phyloP scores from a whole-genome alignment of 1,284 basidiomycete species.

The Stereum hirsutum region DNA sequence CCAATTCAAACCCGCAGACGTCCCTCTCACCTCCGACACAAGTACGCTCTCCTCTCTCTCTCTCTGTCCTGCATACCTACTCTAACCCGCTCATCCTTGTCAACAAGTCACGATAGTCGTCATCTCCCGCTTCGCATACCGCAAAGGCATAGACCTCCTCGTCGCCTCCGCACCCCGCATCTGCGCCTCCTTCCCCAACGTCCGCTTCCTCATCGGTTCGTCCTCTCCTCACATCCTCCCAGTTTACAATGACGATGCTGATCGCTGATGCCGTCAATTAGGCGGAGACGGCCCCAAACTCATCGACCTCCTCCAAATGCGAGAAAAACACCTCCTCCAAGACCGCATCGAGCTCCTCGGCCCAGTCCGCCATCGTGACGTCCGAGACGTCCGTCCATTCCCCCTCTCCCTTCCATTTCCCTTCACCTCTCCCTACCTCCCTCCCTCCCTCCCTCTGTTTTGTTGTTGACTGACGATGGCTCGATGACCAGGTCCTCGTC shows the following conservation, averaged over 20 bases:
- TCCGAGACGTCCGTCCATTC: conserved; percentile 53
- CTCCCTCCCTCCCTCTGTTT: too few relatives aligned
- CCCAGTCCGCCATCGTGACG: conserved; percentile 72
- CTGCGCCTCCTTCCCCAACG: conserved; percentile 76
- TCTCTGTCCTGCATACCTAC: conserved; percentile 62
- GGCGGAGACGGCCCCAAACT: conserved; percentile 94
- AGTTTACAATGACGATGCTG: neutral
- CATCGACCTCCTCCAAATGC: conserved; percentile 92
- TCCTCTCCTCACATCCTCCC: conserved; percentile 2
- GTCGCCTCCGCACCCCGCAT: conserved; percentile 89
- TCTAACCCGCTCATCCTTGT: neutral
- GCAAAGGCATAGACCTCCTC: conserved; percentile 95
- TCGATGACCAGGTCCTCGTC: conserved; percentile 55
- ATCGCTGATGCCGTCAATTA: conserved; percentile 18
- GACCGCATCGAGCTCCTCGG: conserved; percentile 90
- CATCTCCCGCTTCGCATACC: conserved; percentile 90
- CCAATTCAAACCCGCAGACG: conserved; percentile 66
- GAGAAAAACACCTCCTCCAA: conserved; percentile 84
- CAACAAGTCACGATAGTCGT: conserved; percentile 84
- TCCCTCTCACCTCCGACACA: conserved; percentile 36
- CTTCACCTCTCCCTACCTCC: too few relatives aligned
- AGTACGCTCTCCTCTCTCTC: conserved; percentile 36
- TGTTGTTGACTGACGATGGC: too few relatives aligned
- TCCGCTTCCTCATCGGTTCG: conserved; percentile 84
- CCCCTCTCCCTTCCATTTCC: neutral